phyloP scores from a whole-genome alignment of 768 basidiomycete species.

The Boletus vinaceobasis region DNA sequence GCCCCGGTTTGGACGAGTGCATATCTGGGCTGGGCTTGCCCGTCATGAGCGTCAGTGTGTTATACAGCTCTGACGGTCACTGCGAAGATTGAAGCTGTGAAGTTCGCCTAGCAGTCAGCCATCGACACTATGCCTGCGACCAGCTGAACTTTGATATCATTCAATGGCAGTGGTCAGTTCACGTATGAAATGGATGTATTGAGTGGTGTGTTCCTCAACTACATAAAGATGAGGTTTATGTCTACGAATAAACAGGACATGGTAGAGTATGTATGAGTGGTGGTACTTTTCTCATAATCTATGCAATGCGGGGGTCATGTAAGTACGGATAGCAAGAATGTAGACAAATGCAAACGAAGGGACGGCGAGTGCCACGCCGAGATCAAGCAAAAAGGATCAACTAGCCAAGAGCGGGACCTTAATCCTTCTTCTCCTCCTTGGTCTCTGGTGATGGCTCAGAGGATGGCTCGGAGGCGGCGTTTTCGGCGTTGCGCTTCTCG shows the following conservation, averaged over 20 bases:
- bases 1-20: too few species aligned
- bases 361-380: conserved; percentile 19
- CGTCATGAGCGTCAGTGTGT: too few species aligned
- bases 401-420: conserved; percentile 27
- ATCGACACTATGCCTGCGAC: too few species aligned
- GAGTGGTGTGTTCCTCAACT: conserved; percentile 24
- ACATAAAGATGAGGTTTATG: conserved; percentile 10
- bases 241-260: conserved; percentile 15
- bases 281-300: conserved; percentile 32
- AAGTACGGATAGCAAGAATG: conserved; percentile 1
- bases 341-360: conserved; percentile 22
- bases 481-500: conserved; percentile 86
- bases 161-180: background rate
- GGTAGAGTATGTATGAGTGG: conserved; percentile 24
- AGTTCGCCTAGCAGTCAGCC: too few species aligned
- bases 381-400: conserved; percentile 8
- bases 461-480: conserved; percentile 42
- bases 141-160: too few species aligned
- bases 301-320: conserved; percentile 20
- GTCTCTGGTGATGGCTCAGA: conserved; percentile 42
- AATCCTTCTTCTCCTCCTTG: conserved; percentile 84
- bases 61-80: background rate
- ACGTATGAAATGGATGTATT: conserved; percentile 5
- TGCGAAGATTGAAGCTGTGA: background rate
- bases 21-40: too few species aligned